Evolutionary conservation across 2,329 filamentous ascomycete species (phyloP).

Genomic region (Microdochium trichocladiopsis): DNA sequence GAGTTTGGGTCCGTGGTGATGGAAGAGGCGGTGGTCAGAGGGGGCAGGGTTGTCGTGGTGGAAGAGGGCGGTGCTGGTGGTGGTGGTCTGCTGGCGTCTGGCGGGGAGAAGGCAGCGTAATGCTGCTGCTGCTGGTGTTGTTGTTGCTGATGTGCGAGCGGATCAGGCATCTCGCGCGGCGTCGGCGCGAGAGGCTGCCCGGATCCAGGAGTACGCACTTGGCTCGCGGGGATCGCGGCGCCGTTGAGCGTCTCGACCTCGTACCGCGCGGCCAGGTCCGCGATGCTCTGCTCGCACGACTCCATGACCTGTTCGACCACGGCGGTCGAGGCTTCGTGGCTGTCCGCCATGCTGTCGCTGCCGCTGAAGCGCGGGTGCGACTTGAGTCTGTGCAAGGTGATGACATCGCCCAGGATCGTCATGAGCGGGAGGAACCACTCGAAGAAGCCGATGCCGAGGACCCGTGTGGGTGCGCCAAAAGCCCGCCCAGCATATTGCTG

Average conservation of each 20-base stretch:
- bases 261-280: not conserved
- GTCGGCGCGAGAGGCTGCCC: not conserved
- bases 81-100: not conserved
- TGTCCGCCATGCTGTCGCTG: not conserved
- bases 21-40: not conserved
- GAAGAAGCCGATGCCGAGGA: constrained; percentile 74
- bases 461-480: constrained; percentile 40
- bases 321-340: not conserved
- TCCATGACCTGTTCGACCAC: not conserved
- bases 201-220: not conserved
- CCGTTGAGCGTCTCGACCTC: not conserved
- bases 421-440: constrained; percentile 88
- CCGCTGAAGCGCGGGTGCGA: not conserved
- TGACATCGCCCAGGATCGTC: constrained; percentile 87
- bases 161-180: not conserved
- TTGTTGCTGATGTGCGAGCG: not conserved
- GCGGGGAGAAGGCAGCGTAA: not conserved
- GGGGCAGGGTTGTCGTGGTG: not conserved
- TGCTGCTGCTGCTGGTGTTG: not conserved
- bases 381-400: constrained; percentile 63
- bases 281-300: not conserved
- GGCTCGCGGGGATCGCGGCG: not conserved
- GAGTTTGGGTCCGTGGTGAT: not conserved
- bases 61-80: not conserved
- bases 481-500: constrained; percentile 53